A percentile compares a stretch with the other conserved stretches of the same genome.
These are phyloP conservation scores for Penicillium sp. DNA, from an alignment of 2,329 filamentous ascomycete genomes.

Conservation along the genomic window DNA sequence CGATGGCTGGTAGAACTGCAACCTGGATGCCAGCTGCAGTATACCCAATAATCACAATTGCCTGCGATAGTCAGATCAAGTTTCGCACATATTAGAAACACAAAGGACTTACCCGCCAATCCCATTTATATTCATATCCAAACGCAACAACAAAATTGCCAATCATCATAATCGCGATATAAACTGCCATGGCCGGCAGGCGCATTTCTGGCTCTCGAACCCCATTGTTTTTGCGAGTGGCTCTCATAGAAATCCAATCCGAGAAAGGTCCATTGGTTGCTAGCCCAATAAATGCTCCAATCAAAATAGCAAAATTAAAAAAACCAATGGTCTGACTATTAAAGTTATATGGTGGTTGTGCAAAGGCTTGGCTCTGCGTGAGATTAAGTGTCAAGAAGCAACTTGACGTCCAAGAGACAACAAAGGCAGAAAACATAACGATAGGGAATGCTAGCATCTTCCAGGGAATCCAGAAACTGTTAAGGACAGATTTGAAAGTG, in stretches of 20 bases:
- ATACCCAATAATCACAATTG: slow-evolving; percentile 57
- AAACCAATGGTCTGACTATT: slow-evolving; percentile 51
- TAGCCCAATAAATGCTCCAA: slow-evolving; percentile 49
- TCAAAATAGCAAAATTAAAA: slow-evolving; percentile 53
- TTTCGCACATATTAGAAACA: too few relatives aligned
- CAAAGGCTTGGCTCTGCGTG: slow-evolving; percentile 55
- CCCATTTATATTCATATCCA: slow-evolving; percentile 54
- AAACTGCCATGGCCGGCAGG: slow-evolving; percentile 58
- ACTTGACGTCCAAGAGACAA: slow-evolving; percentile 57
- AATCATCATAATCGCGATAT: slow-evolving; percentile 55
- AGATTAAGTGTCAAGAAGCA: too few relatives aligned
- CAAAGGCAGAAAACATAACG: slow-evolving; percentile 53
- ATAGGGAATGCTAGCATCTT: too few relatives aligned
- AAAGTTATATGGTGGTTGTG: slow-evolving; percentile 52
- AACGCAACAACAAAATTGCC: slow-evolving; percentile 54
- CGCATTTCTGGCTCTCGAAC: slow-evolving; percentile 65
- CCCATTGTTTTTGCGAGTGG: slow-evolving; percentile 59
- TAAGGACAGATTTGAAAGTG: too few relatives aligned
- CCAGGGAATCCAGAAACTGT: too few relatives aligned
- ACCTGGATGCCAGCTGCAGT: slow-evolving; percentile 47
- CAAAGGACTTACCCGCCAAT: slow-evolving; percentile 53
- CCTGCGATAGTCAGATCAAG: too few relatives aligned
- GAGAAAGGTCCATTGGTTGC: slow-evolving; percentile 60
- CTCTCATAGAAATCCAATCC: slow-evolving; percentile 54
- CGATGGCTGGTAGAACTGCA: slow-evolving; percentile 49